These are phyloP conservation scores for Aspergillus kassunensis DNA, from an alignment of 495 filamentous ascomycete genomes.

Conservation along the genomic window DNA sequence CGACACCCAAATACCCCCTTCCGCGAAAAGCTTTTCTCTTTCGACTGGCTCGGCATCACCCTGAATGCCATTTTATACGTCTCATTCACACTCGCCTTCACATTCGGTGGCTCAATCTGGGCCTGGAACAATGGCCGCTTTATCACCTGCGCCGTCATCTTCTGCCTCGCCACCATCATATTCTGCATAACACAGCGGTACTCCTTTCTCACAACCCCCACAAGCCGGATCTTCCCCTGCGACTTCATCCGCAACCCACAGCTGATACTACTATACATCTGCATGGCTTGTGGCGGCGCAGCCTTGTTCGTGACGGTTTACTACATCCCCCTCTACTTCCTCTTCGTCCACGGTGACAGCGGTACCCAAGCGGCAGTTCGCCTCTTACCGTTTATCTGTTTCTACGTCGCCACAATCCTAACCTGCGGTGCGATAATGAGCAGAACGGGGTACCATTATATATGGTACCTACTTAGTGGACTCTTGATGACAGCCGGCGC, in stretches of 20 bases:
- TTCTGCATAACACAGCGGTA: constrained; percentile 28
- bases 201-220: constrained; percentile 44
- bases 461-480: no score
- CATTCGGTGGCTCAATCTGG: not conserved
- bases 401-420: no score
- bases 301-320: constrained; percentile 42
- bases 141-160: not conserved
- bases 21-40: constrained; percentile 29
- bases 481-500: no score
- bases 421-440: no score
- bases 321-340: constrained; percentile 57
- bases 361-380: constrained; percentile 50
- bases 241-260: constrained; percentile 37
- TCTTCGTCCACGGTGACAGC: constrained; percentile 49
- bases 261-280: constrained; percentile 41
- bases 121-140: not conserved
- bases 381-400: constrained; percentile 42
- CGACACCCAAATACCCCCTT: constrained; percentile 36
- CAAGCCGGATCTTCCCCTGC: constrained; percentile 46
- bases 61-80: constrained; percentile 5
- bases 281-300: constrained; percentile 22
- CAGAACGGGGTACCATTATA: no score
- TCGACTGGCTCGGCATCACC: constrained; percentile 29
- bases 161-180: constrained; percentile 20
- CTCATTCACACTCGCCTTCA: not conserved